Base-by-base conservation (phyloP, 179 eudicot genomes). In the Amaranthus tricolor region DNA sequence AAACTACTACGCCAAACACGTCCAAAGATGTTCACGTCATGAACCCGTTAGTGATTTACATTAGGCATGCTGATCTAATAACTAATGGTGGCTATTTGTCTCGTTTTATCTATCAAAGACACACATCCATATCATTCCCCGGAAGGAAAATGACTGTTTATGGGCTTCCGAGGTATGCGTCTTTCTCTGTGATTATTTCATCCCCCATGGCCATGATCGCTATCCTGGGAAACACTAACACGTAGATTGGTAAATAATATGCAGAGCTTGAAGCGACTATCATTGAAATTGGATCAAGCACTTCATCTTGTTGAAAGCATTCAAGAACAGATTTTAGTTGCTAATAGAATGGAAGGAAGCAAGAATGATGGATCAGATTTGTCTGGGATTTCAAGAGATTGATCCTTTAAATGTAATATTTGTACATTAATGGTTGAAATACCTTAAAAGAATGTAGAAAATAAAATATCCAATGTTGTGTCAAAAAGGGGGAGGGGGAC, bases 121-220 rank as follows among this genome's bases (percentile, higher is more conserved):
- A 20, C 99, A 96, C 86, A 83, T 93, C 78, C 98, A 96, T 82
- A 88, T 96, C 78, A 93, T 96, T 82, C 99, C 99, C 1, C 96
- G 99, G 49, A 88, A 86, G 62, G 87, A 91, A 74, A 82, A 81
- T n/a, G 99, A 93, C 78, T 83, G 94, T 80, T 86, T 96, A 75
- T 96, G 99, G 99, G 83, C 85, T 73, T 91, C 96, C 58, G 97
- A 96, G 97, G 99, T 96, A 88, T 16, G 78, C 62, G 3, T 67
- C n/a, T 47, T 65, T 72, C 73, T 55, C 61, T 57, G 15, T 74
- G 6, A 54, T 60, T 6, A 6, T 19, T 74, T 58, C 65, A 54
- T 48, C 31, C 40, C 63, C 43, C n/a, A n/a, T n/a, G n/a, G n/a
- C 49, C 45, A 40, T 10, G 51, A 51, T 49, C 61, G 7, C 45